Conservation (phyloP, 805 yeast genomes). For the Lachancea cidri region DNA sequence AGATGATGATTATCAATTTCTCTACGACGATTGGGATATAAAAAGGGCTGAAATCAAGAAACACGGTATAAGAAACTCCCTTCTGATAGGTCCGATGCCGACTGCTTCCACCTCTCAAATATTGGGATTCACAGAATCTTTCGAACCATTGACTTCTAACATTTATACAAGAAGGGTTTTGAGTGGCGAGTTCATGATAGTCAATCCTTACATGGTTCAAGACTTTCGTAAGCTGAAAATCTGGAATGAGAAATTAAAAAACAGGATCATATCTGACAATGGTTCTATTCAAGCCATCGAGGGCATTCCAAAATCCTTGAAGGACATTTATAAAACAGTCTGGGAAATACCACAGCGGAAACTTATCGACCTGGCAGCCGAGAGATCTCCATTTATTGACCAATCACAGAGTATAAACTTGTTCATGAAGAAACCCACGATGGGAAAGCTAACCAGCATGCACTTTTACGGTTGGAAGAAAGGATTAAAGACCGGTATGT, state of each 20-base stretch:
- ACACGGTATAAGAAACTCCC: conserved; percentile 77
- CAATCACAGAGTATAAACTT: conserved; percentile 92
- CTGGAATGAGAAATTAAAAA: conserved; percentile 76
- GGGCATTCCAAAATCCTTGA: conserved; percentile 65
- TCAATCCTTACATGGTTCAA: conserved; percentile 73
- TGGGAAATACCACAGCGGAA: conserved; percentile 91
- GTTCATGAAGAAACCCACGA: conserved; percentile 79
- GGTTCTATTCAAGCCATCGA: conserved; percentile 80
- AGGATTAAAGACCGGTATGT: conserved; percentile 96
- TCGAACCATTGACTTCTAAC: conserved; percentile 91
- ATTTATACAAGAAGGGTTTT: conserved; percentile 83
- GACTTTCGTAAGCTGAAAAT: conserved; percentile 75
- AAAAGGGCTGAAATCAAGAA: conserved; percentile 51
- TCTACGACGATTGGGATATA: conserved; percentile 72
- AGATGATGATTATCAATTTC: conserved; percentile 41
- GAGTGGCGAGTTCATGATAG: conserved; percentile 90
- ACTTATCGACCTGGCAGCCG: conserved; percentile 79
- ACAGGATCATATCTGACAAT: conserved; percentile 62
- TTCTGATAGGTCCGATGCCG: conserved; percentile 93
- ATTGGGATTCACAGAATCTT: conserved; percentile 87
- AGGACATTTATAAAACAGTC: conserved; percentile 80
- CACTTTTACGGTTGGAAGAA: conserved; percentile 97
- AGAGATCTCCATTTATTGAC: conserved; percentile 75
- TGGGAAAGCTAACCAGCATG: conserved; percentile 94
- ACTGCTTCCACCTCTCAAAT: conserved; percentile 97